phyloP scores from a whole-genome alignment of 139 green algal genomes.

The Asterochloris erici region DNA sequence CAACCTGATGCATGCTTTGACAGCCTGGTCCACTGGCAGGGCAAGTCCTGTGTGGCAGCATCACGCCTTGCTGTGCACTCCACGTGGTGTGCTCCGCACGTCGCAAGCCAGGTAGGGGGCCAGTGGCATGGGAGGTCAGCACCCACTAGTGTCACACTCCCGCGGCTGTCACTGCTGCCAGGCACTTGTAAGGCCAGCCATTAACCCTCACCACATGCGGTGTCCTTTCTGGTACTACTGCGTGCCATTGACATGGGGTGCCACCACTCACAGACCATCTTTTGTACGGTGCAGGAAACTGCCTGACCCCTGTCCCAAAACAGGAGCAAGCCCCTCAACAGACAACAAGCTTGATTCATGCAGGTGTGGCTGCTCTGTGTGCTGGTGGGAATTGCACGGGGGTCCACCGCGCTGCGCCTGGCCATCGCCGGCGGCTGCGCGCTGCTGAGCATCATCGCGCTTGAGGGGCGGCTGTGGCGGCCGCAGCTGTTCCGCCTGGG shows the following conservation, averaged over 20 bases:
- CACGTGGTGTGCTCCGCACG: no score
- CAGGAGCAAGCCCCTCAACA: neutral
- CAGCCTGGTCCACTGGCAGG: no score
- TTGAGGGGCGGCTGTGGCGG: conserved; percentile 53
- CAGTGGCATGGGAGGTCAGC: no score
- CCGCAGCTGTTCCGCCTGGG: conserved; percentile 61
- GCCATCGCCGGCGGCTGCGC: conserved; percentile 38
- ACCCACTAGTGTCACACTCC: no score
- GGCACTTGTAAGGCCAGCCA: neutral
- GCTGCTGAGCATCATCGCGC: conserved; percentile 34
- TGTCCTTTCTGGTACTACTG: neutral
- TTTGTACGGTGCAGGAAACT: neutral
- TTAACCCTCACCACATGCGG: neutral
- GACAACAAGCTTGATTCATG: neutral
- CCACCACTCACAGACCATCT: neutral
- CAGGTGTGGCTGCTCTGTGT: conserved; percentile 71
- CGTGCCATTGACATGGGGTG: neutral
- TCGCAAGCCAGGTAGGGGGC: no score
- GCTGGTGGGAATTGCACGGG: conserved; percentile 61
- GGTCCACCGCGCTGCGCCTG: conserved; percentile 32
- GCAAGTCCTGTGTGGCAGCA: no score
- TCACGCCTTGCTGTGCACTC: no score
- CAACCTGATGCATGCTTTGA: no score
- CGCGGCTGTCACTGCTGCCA: neutral
- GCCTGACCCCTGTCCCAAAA: neutral